A percentile compares a stretch with the other conserved stretches of the same genome.
Conservation (phyloP, 768 basidiomycete genomes). For the Coprinopsis strossmayeri region DNA sequence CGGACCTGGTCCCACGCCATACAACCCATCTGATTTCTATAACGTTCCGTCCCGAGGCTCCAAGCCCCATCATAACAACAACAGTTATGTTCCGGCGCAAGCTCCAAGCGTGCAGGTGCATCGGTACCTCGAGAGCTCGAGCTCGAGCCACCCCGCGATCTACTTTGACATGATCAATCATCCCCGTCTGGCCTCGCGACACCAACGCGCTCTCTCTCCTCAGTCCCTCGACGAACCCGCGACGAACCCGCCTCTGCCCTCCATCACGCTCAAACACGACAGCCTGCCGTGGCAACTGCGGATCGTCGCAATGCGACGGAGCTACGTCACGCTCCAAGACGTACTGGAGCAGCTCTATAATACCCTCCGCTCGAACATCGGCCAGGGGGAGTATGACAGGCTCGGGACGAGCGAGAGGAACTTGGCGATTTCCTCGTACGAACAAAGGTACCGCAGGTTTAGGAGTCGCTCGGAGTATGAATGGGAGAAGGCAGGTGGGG, state of each 20-base stretch:
- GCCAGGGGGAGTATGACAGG: conserved; percentile 33
- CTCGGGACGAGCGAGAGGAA: conserved; percentile 28
- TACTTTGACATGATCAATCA: conserved; percentile 1
- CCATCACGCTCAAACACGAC: conserved; percentile 21
- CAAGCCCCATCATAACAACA: not conserved
- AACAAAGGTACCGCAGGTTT: conserved; percentile 35
- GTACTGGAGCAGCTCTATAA: conserved; percentile 40
- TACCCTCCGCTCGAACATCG: conserved; percentile 35
- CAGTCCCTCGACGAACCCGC: conserved; percentile 22
- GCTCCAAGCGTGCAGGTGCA: not conserved
- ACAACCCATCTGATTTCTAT: not conserved
- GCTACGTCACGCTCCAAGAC: conserved; percentile 31
- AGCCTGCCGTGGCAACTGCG: conserved; percentile 24
- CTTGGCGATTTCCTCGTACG: conserved; percentile 40
- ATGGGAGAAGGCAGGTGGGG: conserved; percentile 42
- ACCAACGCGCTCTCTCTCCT: conserved; percentile 20
- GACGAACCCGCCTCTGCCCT: conserved; percentile 24
- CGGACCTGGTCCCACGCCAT: conserved; percentile 6
- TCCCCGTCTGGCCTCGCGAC: conserved; percentile 15
- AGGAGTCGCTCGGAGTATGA: conserved; percentile 26
- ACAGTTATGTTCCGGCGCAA: not conserved
- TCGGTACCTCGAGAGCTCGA: conserved; percentile 3
- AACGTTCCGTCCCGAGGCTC: not conserved
- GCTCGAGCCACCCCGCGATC: conserved; percentile 2
- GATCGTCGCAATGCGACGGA: conserved; percentile 19